Conservation (phyloP, 345 rosid genomes). For the Iberis pinnata region DNA sequence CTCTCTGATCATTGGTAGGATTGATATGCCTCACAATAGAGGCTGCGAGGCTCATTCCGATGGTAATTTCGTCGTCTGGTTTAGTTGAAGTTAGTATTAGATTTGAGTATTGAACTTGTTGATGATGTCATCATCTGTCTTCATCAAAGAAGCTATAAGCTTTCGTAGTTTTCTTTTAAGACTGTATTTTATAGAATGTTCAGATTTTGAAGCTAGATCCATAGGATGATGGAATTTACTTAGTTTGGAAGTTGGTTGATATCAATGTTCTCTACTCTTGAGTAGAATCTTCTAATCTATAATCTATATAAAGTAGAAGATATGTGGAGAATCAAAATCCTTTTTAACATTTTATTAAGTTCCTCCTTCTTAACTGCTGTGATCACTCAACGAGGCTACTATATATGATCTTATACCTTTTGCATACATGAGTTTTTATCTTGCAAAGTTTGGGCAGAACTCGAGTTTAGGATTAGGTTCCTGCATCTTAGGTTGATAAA, state of each 20-base stretch:
- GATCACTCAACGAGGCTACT: no score
- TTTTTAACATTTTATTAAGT: no score
- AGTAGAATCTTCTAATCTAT: no score
- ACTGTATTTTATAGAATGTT: not conserved
- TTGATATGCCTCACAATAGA: slow-evolving; percentile 82
- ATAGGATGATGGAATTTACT: not conserved
- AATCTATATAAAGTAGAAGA: no score
- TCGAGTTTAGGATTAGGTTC: no score
- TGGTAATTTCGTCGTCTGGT: slow-evolving; percentile 34
- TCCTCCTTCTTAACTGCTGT: no score
- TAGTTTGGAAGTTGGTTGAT: no score
- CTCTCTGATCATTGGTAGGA: slow-evolving; percentile 91
- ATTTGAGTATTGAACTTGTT: not conserved
- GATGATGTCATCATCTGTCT: slow-evolving; percentile 72
- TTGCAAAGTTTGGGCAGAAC: no score
- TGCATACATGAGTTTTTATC: no score
- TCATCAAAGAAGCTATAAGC: slow-evolving; percentile 93
- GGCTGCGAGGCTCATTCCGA: slow-evolving; percentile 99
- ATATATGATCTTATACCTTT: no score
- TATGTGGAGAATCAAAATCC: no score
- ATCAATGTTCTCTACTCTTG: not conserved
- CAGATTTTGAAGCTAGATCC: not conserved
- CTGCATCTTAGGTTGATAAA: no score
- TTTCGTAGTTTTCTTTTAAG: not conserved
- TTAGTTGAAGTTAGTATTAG: not conserved